Percentiles rank a stretch among this genome's conserved stretches.
Evolutionary conservation across 129 eudicot species (phyloP).

Genomic region (Heracleum sosnowskyi): DNA sequence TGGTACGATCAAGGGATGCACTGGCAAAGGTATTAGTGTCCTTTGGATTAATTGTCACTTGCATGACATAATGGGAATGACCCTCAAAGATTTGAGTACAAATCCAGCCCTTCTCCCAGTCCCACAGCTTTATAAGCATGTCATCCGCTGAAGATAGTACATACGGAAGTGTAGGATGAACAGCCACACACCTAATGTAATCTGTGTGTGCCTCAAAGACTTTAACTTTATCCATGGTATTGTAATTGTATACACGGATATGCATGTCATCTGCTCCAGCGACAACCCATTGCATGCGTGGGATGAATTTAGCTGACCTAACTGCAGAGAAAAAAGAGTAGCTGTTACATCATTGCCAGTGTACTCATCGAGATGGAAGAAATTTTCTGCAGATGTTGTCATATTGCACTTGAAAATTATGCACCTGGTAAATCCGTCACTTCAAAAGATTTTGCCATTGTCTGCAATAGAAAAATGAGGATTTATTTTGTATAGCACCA

Average conservation of each 20-base stretch:
- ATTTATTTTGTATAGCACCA: neutral
- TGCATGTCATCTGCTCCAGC: constrained; percentile 81
- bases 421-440: constrained; percentile 84
- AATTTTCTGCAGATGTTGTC: neutral
- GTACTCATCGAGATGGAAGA: neutral
- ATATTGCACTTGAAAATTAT: constrained; percentile 4
- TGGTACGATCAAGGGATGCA: constrained; percentile 76
- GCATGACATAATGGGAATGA: constrained; percentile 85
- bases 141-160: constrained; percentile 77
- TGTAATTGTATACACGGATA: constrained; percentile 69
- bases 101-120: constrained; percentile 77
- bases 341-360: constrained; percentile 9
- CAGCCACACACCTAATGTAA: constrained; percentile 70
- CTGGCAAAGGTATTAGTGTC: constrained; percentile 75
- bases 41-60: constrained; percentile 70
- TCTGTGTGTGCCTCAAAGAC: constrained; percentile 74
- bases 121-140: constrained; percentile 86
- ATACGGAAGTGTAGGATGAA: constrained; percentile 77
- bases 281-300: constrained; percentile 79
- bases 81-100: constrained; percentile 83
- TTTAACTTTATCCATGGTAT: constrained; percentile 65
- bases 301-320: constrained; percentile 72
- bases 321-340: constrained; percentile 34
- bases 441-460: constrained; percentile 78
- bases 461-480: constrained; percentile 28